Percentiles rank a stretch among this genome's conserved stretches.
Conservation (phyloP, 73 alveolate genomes). For the Breviolum minutum region DNA sequence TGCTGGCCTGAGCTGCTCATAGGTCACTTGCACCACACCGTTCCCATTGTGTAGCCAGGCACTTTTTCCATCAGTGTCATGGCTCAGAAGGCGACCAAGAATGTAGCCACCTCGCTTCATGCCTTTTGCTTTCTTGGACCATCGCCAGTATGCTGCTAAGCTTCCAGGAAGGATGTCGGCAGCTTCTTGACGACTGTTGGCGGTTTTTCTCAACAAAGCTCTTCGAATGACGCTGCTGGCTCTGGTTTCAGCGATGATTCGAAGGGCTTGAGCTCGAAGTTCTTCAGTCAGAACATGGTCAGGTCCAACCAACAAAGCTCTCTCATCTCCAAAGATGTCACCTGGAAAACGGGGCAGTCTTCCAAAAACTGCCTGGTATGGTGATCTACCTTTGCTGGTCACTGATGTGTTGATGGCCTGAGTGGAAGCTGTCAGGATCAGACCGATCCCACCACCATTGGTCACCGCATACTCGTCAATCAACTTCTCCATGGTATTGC, state of each 20-base stretch:
- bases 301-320: background rate
- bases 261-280: background rate
- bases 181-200: background rate
- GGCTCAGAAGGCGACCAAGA: background rate
- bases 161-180: background rate
- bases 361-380: slow-evolving; percentile 52
- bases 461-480: slow-evolving; percentile 5
- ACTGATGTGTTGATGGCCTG: background rate
- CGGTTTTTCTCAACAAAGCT: background rate
- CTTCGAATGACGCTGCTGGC: background rate
- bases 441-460: background rate
- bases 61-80: background rate
- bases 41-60: slow-evolving; percentile 18
- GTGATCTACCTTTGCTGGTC: background rate
- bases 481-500: background rate
- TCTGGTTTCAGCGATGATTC: background rate
- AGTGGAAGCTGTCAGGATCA: background rate
- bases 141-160: background rate
- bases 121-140: background rate
- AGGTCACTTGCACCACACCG: background rate
- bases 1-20: slow-evolving; percentile 18
- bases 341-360: background rate
- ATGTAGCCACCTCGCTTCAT: slow-evolving; percentile 27
- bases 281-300: background rate
- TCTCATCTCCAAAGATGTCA: background rate